These are phyloP conservation scores for Phytophthora pistaciae DNA, from an alignment of 352 stramenopile species.

Conservation along the genomic window DNA sequence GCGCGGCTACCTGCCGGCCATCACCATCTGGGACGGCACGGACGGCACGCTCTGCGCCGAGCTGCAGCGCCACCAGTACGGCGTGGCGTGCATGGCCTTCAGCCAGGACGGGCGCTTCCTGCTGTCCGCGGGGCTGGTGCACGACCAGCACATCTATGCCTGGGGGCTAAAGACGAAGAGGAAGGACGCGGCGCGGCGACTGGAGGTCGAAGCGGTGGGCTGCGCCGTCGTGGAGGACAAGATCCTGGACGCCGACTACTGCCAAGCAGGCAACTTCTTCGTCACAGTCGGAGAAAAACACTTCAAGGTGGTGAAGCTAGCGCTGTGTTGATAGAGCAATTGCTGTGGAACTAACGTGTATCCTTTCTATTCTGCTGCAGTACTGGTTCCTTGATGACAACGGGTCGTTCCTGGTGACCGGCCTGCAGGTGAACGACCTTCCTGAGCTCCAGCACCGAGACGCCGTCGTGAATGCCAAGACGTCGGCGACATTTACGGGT, in stretches of 20 bases:
- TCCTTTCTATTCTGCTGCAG: conserved; percentile 27
- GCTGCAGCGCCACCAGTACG: conserved; percentile 85
- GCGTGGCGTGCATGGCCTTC: conserved; percentile 85
- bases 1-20: conserved; percentile 82
- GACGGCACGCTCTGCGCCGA: conserved; percentile 85
- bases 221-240: conserved; percentile 72
- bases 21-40: conserved; percentile 88
- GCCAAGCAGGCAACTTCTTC: conserved; percentile 77
- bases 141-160: conserved; percentile 84
- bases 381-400: conserved; percentile 79
- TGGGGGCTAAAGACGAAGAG: conserved; percentile 66
- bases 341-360: background rate
- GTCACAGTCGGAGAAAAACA: conserved; percentile 86
- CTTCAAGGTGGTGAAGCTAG: conserved; percentile 56
- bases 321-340: background rate
- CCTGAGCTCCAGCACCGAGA: conserved; percentile 69
- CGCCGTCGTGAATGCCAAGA: conserved; percentile 67
- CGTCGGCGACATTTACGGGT: conserved; percentile 73
- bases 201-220: conserved; percentile 44
- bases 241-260: conserved; percentile 78
- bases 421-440: conserved; percentile 59
- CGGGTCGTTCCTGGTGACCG: conserved; percentile 61
- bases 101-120: conserved; percentile 69
- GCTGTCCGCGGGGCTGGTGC: conserved; percentile 78
- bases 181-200: conserved; percentile 19